Percentiles rank a stretch among this genome's conserved stretches.
phyloP scores from a whole-genome alignment of 2,329 filamentous ascomycete genomes.

The Aspergillus nomiae region DNA sequence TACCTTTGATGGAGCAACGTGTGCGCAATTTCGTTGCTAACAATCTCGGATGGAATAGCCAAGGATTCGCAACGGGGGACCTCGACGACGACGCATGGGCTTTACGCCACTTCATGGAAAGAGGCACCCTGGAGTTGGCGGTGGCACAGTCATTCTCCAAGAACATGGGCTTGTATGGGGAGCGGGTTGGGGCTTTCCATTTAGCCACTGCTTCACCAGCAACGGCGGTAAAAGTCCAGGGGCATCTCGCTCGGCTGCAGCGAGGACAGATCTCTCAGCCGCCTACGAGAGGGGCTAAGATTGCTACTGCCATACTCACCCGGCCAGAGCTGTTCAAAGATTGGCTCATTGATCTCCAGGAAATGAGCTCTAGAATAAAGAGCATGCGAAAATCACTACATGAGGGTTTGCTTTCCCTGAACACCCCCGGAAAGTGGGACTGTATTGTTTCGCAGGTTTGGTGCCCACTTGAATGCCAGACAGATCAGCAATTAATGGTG shows the following conservation, averaged over 20 bases:
- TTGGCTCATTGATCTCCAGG: slow-evolving; percentile 37
- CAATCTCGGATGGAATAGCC: too few relatives aligned
- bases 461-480: background rate
- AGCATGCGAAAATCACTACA: slow-evolving; percentile 31
- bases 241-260: background rate
- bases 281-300: slow-evolving; percentile 26
- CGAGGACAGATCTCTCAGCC: slow-evolving; percentile 1
- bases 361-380: slow-evolving; percentile 42
- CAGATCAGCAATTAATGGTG: too few relatives aligned
- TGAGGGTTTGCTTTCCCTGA: slow-evolving; percentile 23
- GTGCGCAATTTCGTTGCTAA: too few relatives aligned
- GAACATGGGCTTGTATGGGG: slow-evolving; percentile 76
- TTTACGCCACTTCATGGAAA: slow-evolving; percentile 73
- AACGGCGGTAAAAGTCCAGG: background rate
- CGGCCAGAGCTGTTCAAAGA: slow-evolving; percentile 23
- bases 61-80: slow-evolving; percentile 87
- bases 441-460: slow-evolving; percentile 31
- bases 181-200: slow-evolving; percentile 88
- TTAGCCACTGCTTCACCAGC: slow-evolving; percentile 14
- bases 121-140: slow-evolving; percentile 25
- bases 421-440: slow-evolving; percentile 32
- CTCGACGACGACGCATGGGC: slow-evolving; percentile 77
- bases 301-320: too few relatives aligned
- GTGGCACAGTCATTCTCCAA: slow-evolving; percentile 58
- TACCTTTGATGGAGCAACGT: too few relatives aligned